Evolutionary conservation across 345 rosid genomes (phyloP), one percentile per base, ranked within the genome.

Genomic region (Angophora floribunda): DNA sequence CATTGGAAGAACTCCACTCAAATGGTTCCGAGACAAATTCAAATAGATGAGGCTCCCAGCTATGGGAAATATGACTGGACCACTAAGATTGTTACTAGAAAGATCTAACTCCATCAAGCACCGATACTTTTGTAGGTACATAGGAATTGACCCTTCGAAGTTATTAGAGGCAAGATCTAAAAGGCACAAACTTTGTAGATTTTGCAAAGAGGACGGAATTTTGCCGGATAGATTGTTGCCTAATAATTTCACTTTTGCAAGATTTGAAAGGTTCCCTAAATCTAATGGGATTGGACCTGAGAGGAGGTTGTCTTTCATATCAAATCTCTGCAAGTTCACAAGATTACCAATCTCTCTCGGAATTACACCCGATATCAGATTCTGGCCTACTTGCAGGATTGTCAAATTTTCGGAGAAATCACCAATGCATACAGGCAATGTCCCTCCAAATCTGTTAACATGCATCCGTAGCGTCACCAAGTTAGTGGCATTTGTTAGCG

Each of bases 331-430:
- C 86, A 91, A 57, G 63, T 85, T 87, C 49, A 88, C 89, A 44
- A 89, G 86, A 41, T 90, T 89, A 7, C 87, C 89, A 19, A 90
- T 90, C 6, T 86, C 89, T 21, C 84, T 1, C 28, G 93, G 90
- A 22, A 92, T 88, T 32, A 16, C 47, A 49, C 91, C 92, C 19
- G n/a, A 49, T 8, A 92, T 57, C 5, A 47, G 32, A 26, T 90
- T 89, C 14, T 4, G 13, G 7, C 67, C 88, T 22, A 89, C 6
- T 2, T 26, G 9, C 17, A 67, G 32, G 7, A 4, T 1, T 3
- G 15, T 52, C n/a, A 70, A 30, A 10, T 24, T 41, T 3, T 89
- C 52, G 10, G 59, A 55, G 5, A 91, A 86, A 59, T 91, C 89
- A 52, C 63, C 78, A 28, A 90, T 52, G 15, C 65, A 44, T 17